Evolutionary conservation across 2,329 filamentous ascomycete genomes (phyloP).

Genomic region (Nemania sp.): DNA sequence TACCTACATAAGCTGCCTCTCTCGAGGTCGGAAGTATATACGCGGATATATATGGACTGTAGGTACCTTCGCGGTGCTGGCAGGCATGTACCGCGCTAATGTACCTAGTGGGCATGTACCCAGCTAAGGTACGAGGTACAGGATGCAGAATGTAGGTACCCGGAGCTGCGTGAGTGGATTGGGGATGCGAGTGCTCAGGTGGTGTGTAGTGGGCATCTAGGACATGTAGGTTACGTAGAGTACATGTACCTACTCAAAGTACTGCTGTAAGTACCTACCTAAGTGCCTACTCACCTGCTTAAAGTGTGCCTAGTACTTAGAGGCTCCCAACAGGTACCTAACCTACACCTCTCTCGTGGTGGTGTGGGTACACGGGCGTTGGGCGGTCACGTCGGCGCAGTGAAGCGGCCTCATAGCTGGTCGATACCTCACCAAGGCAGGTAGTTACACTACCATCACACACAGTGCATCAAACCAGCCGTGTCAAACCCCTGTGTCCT

Average conservation of each 20-base stretch:
- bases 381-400: slow-evolving; percentile 1
- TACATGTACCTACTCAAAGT: neutral
- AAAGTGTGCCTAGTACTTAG: no score
- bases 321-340: no score
- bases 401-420: slow-evolving; percentile 1
- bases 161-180: neutral
- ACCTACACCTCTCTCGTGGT: no score
- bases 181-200: neutral
- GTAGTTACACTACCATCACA: neutral
- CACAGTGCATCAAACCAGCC: slow-evolving; percentile 19
- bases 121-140: no score
- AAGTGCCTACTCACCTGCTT: no score
- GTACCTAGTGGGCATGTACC: no score
- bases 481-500: slow-evolving; percentile 6
- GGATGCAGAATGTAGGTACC: slow-evolving; percentile 14
- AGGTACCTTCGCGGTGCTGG: no score
- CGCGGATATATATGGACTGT: neutral
- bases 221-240: neutral
- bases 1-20: no score
- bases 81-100: no score
- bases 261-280: no score
- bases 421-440: neutral
- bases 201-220: no score
- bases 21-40: no score
- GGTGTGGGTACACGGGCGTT: slow-evolving; percentile 3